Conservation (phyloP, 768 basidiomycete genomes). For the Tulasnella sp. region DNA sequence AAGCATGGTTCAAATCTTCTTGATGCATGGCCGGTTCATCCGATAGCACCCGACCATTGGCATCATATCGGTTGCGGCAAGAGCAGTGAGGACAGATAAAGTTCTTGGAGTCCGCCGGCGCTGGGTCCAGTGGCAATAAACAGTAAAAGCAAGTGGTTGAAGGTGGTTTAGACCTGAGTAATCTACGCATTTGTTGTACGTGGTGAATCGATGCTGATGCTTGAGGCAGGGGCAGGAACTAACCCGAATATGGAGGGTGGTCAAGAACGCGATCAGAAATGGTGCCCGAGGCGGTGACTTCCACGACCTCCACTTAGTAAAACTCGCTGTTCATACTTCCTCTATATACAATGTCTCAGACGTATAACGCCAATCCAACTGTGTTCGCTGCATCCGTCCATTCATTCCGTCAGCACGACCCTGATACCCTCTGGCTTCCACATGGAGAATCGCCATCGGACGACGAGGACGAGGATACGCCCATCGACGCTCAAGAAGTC, state of each 20-base stretch:
- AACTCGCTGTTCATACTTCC: neutral
- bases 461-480: constrained; percentile 43
- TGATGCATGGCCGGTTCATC: constrained; percentile 87
- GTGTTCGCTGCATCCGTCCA: constrained; percentile 11
- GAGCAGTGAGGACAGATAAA: constrained; percentile 21
- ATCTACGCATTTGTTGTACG: neutral
- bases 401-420: constrained; percentile 7
- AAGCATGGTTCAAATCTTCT: constrained; percentile 53
- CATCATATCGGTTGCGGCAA: constrained; percentile 58
- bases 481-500: constrained; percentile 85
- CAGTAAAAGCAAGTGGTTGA: constrained; percentile 21
- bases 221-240: too few species aligned
- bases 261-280: neutral
- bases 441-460: constrained; percentile 24
- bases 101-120: constrained; percentile 3
- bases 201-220: too few species aligned
- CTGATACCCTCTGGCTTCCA: constrained; percentile 9
- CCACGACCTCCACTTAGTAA: constrained; percentile 7
- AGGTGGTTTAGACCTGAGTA: neutral
- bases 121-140: constrained; percentile 9
- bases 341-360: constrained; percentile 4
- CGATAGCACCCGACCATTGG: constrained; percentile 64
- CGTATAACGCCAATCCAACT: constrained; percentile 11
- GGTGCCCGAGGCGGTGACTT: neutral
- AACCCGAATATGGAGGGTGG: too few species aligned